Conservation (phyloP, 352 stramenopile species). For the Poterioochromonas sp. region DNA sequence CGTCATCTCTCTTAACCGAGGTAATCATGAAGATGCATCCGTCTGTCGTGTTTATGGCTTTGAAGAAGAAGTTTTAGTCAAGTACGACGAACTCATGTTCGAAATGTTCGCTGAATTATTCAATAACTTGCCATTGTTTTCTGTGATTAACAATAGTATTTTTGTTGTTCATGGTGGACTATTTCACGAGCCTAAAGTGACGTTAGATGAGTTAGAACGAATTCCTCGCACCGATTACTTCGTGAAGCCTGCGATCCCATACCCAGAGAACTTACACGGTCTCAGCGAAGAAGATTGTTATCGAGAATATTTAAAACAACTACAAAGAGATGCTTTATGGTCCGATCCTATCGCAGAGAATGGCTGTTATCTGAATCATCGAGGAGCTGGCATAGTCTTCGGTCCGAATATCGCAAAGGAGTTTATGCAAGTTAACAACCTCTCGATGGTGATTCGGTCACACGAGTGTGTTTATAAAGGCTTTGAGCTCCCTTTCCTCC, state of each 20-base stretch:
- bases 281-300: background rate
- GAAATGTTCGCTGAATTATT: slow-evolving; percentile 59
- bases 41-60: slow-evolving; percentile 58
- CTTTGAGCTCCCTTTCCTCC: slow-evolving; percentile 57
- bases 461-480: slow-evolving; percentile 82
- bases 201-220: slow-evolving; percentile 68
- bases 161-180: slow-evolving; percentile 85
- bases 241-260: slow-evolving; percentile 26
- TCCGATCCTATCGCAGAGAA: slow-evolving; percentile 10
- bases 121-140: slow-evolving; percentile 68
- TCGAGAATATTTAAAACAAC: slow-evolving; percentile 21
- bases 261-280: background rate
- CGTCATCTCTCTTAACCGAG: slow-evolving; percentile 76
- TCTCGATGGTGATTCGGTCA: slow-evolving; percentile 81
- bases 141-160: slow-evolving; percentile 62
- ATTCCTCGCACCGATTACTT: slow-evolving; percentile 47
- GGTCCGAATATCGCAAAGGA: slow-evolving; percentile 81
- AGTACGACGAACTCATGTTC: slow-evolving; percentile 40
- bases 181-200: slow-evolving; percentile 76
- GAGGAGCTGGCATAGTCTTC: slow-evolving; percentile 81
- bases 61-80: slow-evolving; percentile 66
- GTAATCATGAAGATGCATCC: slow-evolving; percentile 77
- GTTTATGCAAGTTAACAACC: slow-evolving; percentile 79
- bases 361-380: slow-evolving; percentile 83
- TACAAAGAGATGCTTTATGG: slow-evolving; percentile 32